Percentiles rank a stretch among this genome's conserved stretches.
Evolutionary conservation across 805 yeast species (phyloP).

Genomic region (Blastobotrys chiropterorum): DNA sequence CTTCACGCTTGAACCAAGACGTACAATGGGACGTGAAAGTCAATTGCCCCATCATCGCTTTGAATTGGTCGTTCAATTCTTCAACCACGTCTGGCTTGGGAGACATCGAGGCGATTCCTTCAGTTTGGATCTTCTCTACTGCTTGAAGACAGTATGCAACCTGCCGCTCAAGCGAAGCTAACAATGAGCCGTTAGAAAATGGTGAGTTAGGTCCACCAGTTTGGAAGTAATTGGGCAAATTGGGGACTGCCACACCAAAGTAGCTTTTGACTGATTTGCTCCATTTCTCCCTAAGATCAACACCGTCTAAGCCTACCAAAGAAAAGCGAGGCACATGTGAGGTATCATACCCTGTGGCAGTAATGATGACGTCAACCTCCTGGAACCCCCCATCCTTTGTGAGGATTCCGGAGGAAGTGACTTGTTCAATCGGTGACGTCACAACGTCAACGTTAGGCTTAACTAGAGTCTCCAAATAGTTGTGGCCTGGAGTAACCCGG

Average conservation of each 20-base stretch:
- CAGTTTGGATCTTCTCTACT: slow-evolving; percentile 7
- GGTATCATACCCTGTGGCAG: slow-evolving; percentile 14
- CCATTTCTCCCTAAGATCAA: slow-evolving; percentile 4
- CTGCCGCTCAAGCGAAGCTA: slow-evolving; percentile 8
- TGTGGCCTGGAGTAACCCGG: slow-evolving; percentile 21
- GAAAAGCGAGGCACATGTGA: slow-evolving; percentile 1
- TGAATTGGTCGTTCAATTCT: slow-evolving; percentile 10
- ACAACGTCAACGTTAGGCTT: slow-evolving; percentile 20
- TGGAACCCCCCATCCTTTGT: slow-evolving; percentile 15
- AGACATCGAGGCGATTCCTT: slow-evolving; percentile 9
- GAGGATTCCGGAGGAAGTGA: slow-evolving; percentile 17
- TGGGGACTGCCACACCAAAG: slow-evolving; percentile 12
- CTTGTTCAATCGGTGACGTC: slow-evolving; percentile 10
- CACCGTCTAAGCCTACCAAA: slow-evolving; percentile 1
- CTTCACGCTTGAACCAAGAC: slow-evolving; percentile 3
- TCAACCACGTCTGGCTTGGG: slow-evolving; percentile 8
- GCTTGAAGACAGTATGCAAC: slow-evolving; percentile 10
- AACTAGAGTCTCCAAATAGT: slow-evolving; percentile 18
- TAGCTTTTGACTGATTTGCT: slow-evolving; percentile 3
- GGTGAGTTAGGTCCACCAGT: slow-evolving; percentile 11
- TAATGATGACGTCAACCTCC: slow-evolving; percentile 10
- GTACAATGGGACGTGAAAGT: slow-evolving; percentile 1
- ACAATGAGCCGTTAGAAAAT: slow-evolving; percentile 10
- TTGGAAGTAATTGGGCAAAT: slow-evolving; percentile 12
- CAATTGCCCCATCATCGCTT: slow-evolving; percentile 3